Evolutionary conservation across 305 asterid species (phyloP).

Genomic region (Solanum hybrid): DNA sequence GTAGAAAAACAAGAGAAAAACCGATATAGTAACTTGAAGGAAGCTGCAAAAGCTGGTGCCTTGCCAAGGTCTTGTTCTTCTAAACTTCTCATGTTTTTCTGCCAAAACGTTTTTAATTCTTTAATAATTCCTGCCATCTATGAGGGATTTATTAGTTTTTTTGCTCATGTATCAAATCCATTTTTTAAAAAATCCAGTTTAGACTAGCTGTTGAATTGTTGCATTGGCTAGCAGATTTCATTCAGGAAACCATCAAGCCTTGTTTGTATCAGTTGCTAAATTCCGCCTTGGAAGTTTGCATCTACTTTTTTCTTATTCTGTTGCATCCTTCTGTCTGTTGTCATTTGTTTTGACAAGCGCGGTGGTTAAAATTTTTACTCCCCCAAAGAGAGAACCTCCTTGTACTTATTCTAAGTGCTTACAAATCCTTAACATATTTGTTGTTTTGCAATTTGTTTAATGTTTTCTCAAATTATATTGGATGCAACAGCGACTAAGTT

Average conservation of each 20-base stretch:
- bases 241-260: not conserved
- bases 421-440: not conserved
- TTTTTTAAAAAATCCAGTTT: not conserved
- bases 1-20: slow-evolving; percentile 82
- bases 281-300: not conserved
- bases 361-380: not conserved
- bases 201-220: not conserved
- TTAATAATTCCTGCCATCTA: not conserved
- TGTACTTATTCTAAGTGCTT: not conserved
- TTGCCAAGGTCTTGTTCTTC: slow-evolving; percentile 60
- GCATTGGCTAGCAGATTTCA: not conserved
- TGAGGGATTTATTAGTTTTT: not conserved
- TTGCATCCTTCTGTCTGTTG: not conserved
- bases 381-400: not conserved
- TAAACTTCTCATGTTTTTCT: not conserved
- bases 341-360: not conserved
- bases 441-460: not conserved
- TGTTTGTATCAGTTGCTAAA: not conserved
- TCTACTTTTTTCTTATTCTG: not conserved
- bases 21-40: slow-evolving; percentile 61
- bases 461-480: not conserved
- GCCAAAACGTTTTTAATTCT: not conserved
- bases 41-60: slow-evolving; percentile 79
- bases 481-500: not conserved
- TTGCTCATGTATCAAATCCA: not conserved